Evolutionary conservation across 2,329 filamentous ascomycete genomes (phyloP).

Genomic region (Sporothrix phasma): DNA sequence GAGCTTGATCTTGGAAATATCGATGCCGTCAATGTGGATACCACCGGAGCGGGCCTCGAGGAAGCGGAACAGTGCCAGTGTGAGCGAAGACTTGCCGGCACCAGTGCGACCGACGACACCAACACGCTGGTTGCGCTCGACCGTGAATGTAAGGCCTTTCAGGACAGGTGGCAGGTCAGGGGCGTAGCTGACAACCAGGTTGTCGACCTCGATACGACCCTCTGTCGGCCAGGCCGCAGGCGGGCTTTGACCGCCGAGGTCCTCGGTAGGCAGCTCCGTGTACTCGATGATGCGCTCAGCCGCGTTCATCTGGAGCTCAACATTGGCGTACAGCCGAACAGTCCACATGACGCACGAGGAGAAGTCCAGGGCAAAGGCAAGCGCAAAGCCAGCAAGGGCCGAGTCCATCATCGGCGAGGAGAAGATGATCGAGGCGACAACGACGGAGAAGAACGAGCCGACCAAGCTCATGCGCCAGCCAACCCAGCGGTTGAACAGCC

Average conservation of each 20-base stretch:
- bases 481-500: slow-evolving; percentile 70
- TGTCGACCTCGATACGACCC: slow-evolving; percentile 61
- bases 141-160: slow-evolving; percentile 56
- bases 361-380: slow-evolving; percentile 65
- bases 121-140: slow-evolving; percentile 57
- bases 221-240: slow-evolving; percentile 67
- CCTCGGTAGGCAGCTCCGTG: slow-evolving; percentile 56
- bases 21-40: slow-evolving; percentile 62
- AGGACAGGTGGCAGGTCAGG: slow-evolving; percentile 60
- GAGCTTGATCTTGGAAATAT: slow-evolving; percentile 62
- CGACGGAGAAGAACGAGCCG: slow-evolving; percentile 56
- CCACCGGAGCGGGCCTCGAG: slow-evolving; percentile 56
- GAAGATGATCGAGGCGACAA: slow-evolving; percentile 56
- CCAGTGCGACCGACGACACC: slow-evolving; percentile 73
- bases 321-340: slow-evolving; percentile 56
- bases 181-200: slow-evolving; percentile 64
- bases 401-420: slow-evolving; percentile 52
- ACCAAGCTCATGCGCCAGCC: slow-evolving; percentile 60
- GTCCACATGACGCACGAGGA: slow-evolving; percentile 53
- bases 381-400: slow-evolving; percentile 62
- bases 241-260: slow-evolving; percentile 48
- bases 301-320: slow-evolving; percentile 72
- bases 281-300: slow-evolving; percentile 70
- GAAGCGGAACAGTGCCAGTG: slow-evolving; percentile 68
- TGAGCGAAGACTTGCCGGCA: slow-evolving; percentile 67